phyloP scores from a whole-genome alignment of 352 stramenopile genomes.

The Globisporangium splendens region DNA sequence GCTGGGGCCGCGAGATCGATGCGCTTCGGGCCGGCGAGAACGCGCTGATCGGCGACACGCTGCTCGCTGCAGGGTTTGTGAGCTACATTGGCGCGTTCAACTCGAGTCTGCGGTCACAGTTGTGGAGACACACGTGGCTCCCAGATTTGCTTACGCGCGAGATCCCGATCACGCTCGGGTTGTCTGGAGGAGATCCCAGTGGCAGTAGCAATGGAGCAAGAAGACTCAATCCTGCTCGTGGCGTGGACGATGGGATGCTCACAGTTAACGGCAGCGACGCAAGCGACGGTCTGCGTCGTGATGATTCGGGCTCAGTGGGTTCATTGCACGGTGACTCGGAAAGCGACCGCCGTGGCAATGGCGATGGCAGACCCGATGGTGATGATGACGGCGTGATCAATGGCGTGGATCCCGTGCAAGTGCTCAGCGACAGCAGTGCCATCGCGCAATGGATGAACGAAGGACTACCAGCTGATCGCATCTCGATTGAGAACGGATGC shows the following conservation, averaged over 20 bases:
- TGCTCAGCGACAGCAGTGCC: slow-evolving; percentile 81
- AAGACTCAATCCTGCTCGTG: background rate
- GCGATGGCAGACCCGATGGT: background rate
- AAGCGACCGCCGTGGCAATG: background rate
- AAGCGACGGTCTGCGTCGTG: background rate
- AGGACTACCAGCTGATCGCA: slow-evolving; percentile 84
- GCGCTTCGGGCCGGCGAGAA: slow-evolving; percentile 62
- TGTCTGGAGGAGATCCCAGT: background rate
- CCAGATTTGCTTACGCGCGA: slow-evolving; percentile 82
- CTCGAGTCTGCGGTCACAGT: slow-evolving; percentile 64
- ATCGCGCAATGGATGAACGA: slow-evolving; percentile 92
- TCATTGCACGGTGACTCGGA: background rate
- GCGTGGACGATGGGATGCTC: background rate
- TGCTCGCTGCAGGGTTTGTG: slow-evolving; percentile 88
- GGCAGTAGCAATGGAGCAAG: background rate
- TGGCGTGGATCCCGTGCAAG: slow-evolving; percentile 79
- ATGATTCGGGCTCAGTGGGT: background rate
- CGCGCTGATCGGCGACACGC: slow-evolving; percentile 83
- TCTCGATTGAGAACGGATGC: slow-evolving; percentile 91
- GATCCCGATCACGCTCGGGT: slow-evolving; percentile 70
- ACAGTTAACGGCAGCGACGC: background rate
- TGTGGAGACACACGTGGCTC: slow-evolving; percentile 88
- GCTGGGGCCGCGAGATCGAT: slow-evolving; percentile 89
- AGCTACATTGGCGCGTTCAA: slow-evolving; percentile 93
- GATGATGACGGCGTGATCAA: slow-evolving; percentile 3